Evolutionary conservation across 129 eudicot species (phyloP), one percentile per base, ranked within the genome.

Genomic region (Helianthus tuberosus): DNA sequence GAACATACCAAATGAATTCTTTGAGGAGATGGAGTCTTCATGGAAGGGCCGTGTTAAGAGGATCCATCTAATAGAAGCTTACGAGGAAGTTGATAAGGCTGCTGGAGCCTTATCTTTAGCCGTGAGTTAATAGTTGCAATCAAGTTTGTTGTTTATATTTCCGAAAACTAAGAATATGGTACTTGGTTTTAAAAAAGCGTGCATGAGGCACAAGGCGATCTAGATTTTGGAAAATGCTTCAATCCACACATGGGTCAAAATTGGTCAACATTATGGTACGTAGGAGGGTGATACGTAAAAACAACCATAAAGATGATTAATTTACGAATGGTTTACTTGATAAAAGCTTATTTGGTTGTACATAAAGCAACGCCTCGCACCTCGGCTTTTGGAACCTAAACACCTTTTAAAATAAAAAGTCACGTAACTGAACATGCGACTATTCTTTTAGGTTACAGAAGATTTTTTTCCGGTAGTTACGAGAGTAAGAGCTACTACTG

Each of bases 21-120:
- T 94, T 60, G 97, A 91, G 80, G 97, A 88, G 35, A 91, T 94
- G 91, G 99, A 94, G 80, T 86, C 93, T 68, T 84, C 90, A 3
- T 94, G 99, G 99, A 94, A 91, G 81, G 87, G 88, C 48, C 99
- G 99, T 80, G 94, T 94, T 35, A 90, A 87, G 77, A 91, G 87
- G 73, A 80, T 84, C 64, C 99, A 94, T 87, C 63, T 94, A 75
- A 87, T 80, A 71, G 88, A 88, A 83, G 83, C 86, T 36, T 88
- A 69, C 44, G 79, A 77, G 48, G 89, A 88, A 78, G 97, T 91
- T 68, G 97, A 90, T 41, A 74, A 94, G 70, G 91, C 99, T 8
- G 96, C 96, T 9, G 78, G 83, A 86, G 89, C 83, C 71, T 86
- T 94, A 78, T 84, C 90, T 39, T 62, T 82, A 71, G 95, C 96